Base-by-base conservation (phyloP, 2,329 filamentous ascomycete genomes). In the Sarocladiaceae sp. region DNA sequence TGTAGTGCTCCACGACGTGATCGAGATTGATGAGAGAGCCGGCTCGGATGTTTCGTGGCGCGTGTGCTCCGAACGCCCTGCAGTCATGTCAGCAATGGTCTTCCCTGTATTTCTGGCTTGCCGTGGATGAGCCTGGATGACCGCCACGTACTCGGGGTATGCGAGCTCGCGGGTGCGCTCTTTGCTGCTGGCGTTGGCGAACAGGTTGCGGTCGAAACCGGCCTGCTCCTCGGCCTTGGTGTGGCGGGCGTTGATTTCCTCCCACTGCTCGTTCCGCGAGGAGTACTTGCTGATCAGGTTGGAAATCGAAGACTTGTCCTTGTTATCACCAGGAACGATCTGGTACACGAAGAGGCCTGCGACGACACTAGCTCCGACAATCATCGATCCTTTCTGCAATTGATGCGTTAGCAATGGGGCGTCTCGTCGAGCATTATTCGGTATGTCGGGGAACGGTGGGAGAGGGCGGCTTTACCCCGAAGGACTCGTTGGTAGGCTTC, bases 1-100 rank as follows among this genome's bases (percentile, higher is more conserved):
- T 65, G 65, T 76, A 80, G 62, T 80, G 77, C 57, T 72, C 74
- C 13, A 77, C 68, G 21, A 79, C 67, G 53, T 75, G 64, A 58
- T 78, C 74, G 37, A 81, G 59, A 59, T 76, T 76, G 51, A 66
- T 58, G 50, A 68, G 63, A 53, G 76, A 72, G 32, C 77, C 77
- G 21, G 77, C 76, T 20, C 72, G 72, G 15, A 80, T 66, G 59
- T 75, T 78, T 57, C 67, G 67, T 16, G 67, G 65, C 16, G 71
- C 69, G 48, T 74, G 69, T n/a, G 67, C 64, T 52, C 70, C 61
- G 44, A 80, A 60, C 18, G 71, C 61, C 58, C 76, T 80, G 47
- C 19, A 24, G 34, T 6, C n/a, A 39, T 16, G n/a, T 18, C 23
- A 23, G 26, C 13, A 41, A 24, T 23, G 29, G 4, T 6, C 15